phyloP scores from a whole-genome alignment of 2,329 filamentous ascomycete species.

The Pseudopyricularia cyperi region DNA sequence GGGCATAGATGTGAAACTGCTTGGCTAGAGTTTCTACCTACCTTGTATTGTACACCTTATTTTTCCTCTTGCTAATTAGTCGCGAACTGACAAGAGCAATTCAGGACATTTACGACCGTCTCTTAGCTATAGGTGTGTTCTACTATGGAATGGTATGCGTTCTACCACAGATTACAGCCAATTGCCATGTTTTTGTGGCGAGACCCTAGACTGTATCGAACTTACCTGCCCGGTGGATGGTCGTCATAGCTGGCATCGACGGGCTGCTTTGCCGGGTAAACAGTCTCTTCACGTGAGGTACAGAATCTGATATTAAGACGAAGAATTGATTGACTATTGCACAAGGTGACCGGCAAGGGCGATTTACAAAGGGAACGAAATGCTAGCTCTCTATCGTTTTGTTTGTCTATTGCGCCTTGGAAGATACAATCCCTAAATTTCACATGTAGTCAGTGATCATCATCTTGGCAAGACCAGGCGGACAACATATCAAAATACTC shows the following conservation, averaged over 20 bases:
- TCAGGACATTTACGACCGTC: too few species aligned
- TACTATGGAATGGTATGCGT: too few species aligned
- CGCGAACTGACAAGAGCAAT: too few species aligned
- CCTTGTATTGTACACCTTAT: too few species aligned
- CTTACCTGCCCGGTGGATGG: too few species aligned
- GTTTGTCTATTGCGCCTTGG: constrained; percentile 49
- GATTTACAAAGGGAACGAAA: constrained; percentile 6
- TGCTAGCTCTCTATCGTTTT: constrained; percentile 16
- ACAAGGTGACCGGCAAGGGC: constrained; percentile 6
- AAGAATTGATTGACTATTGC: constrained; percentile 11
- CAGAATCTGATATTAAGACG: not conserved
- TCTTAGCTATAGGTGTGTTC: too few species aligned
- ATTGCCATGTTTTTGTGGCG: too few species aligned
- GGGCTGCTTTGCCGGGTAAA: not conserved
- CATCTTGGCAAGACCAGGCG: not conserved
- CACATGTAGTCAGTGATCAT: constrained; percentile 17
- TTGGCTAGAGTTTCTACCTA: too few species aligned
- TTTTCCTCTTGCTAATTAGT: too few species aligned
- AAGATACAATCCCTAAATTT: constrained; percentile 43
- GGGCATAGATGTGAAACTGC: too few species aligned
- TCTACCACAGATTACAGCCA: too few species aligned
- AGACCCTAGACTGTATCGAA: not conserved
- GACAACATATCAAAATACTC: constrained; percentile 18
- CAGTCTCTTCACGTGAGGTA: not conserved
- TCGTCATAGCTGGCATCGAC: not conserved